These are phyloP conservation scores for Arthroderma sp. DNA, from an alignment of 2,329 filamentous ascomycete species.

Conservation along the genomic window DNA sequence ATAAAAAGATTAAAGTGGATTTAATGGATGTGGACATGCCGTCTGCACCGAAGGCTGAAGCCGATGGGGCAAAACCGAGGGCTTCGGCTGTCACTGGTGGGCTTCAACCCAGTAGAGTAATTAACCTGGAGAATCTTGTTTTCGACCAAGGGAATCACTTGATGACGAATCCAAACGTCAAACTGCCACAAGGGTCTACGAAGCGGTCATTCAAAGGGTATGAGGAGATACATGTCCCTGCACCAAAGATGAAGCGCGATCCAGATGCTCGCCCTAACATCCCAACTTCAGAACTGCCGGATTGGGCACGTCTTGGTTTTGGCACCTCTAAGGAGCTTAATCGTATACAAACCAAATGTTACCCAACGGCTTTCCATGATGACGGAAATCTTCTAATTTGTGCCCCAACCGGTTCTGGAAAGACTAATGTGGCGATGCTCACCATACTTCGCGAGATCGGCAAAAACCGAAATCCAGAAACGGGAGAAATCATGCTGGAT, in stretches of 20 bases:
- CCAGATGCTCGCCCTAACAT: slow-evolving; percentile 62
- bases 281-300: slow-evolving; percentile 74
- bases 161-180: slow-evolving; percentile 97
- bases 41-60: slow-evolving; percentile 42
- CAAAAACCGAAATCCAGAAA: slow-evolving; percentile 77
- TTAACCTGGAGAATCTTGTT: slow-evolving; percentile 89
- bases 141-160: slow-evolving; percentile 98
- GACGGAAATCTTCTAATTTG: slow-evolving; percentile 98
- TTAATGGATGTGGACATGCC: slow-evolving; percentile 78
- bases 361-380: slow-evolving; percentile 74
- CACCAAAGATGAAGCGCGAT: slow-evolving; percentile 76
- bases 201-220: slow-evolving; percentile 96
- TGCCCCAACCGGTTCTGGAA: slow-evolving; percentile 91
- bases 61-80: slow-evolving; percentile 39
- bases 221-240: slow-evolving; percentile 93
- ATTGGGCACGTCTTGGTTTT: slow-evolving; percentile 82
- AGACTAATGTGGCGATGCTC: slow-evolving; percentile 97
- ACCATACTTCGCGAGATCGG: slow-evolving; percentile 92
- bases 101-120: slow-evolving; percentile 69
- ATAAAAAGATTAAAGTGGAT: slow-evolving; percentile 71
- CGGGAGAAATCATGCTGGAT: slow-evolving; percentile 89
- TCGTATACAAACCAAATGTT: slow-evolving; percentile 91
- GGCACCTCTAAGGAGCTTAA: slow-evolving; percentile 78
- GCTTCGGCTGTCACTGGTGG: slow-evolving; percentile 66
- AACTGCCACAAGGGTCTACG: slow-evolving; percentile 83